These are phyloP conservation scores for Picochlorum sp. DNA, from an alignment of 139 green algal genomes.

Conservation along the genomic window DNA sequence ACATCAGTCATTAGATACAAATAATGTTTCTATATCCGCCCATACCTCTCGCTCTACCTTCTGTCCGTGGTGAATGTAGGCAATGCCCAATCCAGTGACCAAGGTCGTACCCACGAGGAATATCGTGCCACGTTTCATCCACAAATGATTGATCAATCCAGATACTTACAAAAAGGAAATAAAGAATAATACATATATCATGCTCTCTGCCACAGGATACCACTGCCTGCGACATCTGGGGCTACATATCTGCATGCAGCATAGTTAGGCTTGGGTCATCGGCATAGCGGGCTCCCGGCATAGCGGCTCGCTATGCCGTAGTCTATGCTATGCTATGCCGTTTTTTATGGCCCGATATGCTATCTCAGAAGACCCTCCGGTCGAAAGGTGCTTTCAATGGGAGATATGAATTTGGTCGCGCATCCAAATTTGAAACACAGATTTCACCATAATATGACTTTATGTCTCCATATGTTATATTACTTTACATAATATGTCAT, in stretches of 20 bases:
- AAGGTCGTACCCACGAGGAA: not conserved
- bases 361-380: no score
- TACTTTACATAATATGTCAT: no score
- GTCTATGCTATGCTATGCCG: no score
- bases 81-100: constrained; percentile 15
- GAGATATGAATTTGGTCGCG: no score
- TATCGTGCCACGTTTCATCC: not conserved
- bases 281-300: no score
- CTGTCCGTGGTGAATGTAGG: constrained; percentile 18
- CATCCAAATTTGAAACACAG: no score
- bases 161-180: not conserved
- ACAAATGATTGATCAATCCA: not conserved
- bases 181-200: not conserved
- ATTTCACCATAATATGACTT: no score
- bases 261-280: constrained; percentile 58
- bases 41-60: constrained; percentile 23
- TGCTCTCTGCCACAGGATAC: constrained; percentile 40
- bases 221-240: constrained; percentile 35
- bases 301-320: no score
- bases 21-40: not conserved
- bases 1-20: not conserved
- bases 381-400: no score
- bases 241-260: constrained; percentile 35
- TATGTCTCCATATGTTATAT: no score
- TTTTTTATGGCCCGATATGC: no score